phyloP scores from a whole-genome alignment of 2,329 filamentous ascomycete species.

The Lecanosticta acicola region DNA sequence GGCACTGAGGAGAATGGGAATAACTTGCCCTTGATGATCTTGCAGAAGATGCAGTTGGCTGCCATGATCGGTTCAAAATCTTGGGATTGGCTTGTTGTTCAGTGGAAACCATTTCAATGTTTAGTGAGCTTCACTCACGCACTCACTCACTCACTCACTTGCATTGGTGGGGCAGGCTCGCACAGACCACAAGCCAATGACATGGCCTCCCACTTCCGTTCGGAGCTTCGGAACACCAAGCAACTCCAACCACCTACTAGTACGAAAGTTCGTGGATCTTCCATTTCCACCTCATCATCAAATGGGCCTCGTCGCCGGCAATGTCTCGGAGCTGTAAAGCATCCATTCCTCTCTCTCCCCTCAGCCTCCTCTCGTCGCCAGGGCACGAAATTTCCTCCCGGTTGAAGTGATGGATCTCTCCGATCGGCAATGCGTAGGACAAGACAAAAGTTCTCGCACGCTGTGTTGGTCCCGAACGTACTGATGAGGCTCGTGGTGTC shows the following conservation, averaged over 20 bases:
- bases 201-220: no score
- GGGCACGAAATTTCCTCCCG: background rate
- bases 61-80: slow-evolving; percentile 21
- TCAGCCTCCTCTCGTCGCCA: background rate
- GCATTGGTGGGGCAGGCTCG: background rate
- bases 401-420: background rate
- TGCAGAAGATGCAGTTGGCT: slow-evolving; percentile 89
- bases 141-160: background rate
- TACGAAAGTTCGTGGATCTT: no score
- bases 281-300: slow-evolving; percentile 1
- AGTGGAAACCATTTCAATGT: background rate
- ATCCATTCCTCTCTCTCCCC: background rate
- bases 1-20: background rate
- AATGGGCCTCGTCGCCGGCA: background rate
- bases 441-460: background rate
- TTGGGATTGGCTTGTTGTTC: background rate
- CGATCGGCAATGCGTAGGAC: background rate
- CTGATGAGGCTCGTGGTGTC: background rate
- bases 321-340: background rate
- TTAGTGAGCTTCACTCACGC: no score
- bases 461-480: background rate
- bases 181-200: background rate
- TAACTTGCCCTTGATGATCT: slow-evolving; percentile 79
- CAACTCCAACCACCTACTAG: no score
- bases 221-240: slow-evolving; percentile 3